Percentiles rank a stretch among this genome's conserved stretches.
phyloP scores from a whole-genome alignment of 768 basidiomycete genomes.

The Termitomyces sp. region DNA sequence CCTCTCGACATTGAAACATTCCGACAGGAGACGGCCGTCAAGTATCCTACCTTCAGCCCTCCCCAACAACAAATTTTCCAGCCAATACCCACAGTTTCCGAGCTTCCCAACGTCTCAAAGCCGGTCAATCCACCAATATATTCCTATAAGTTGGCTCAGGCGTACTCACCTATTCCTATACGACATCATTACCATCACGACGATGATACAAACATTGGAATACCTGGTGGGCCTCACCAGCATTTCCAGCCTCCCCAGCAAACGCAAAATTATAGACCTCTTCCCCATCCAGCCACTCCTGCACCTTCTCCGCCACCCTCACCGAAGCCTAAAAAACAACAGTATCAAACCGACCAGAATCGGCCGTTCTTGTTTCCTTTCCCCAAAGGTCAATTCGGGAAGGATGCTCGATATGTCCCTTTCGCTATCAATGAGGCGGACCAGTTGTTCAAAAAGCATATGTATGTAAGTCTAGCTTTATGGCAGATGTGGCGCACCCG shows the following conservation, averaged over 20 bases:
- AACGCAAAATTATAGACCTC: conserved; percentile 28
- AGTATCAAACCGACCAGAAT: conserved; percentile 95
- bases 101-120: conserved; percentile 26
- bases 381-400: conserved; percentile 55
- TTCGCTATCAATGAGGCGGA: conserved; percentile 97
- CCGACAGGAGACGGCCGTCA: conserved; percentile 84
- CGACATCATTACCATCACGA: conserved; percentile 94
- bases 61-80: conserved; percentile 36
- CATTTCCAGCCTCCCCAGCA: conserved; percentile 30
- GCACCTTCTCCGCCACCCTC: conserved; percentile 81
- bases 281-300: conserved; percentile 77
- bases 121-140: conserved; percentile 29
- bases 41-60: conserved; percentile 91
- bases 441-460: conserved; percentile 80
- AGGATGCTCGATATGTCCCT: conserved; percentile 72
- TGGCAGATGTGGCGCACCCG: conserved; percentile 95
- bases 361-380: conserved; percentile 96
- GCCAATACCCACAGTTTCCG: conserved; percentile 22
- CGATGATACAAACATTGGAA: conserved; percentile 46
- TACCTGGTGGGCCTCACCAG: conserved; percentile 26
- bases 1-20: conserved; percentile 89
- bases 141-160: conserved; percentile 74
- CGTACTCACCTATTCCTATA: conserved; percentile 88
- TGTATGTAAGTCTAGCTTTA: conserved; percentile 83
- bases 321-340: conserved; percentile 95